Percentiles rank a stretch among this genome's conserved stretches.
Evolutionary conservation across 1,284 basidiomycete species (phyloP).

Genomic region (Irpex rosettiformis): DNA sequence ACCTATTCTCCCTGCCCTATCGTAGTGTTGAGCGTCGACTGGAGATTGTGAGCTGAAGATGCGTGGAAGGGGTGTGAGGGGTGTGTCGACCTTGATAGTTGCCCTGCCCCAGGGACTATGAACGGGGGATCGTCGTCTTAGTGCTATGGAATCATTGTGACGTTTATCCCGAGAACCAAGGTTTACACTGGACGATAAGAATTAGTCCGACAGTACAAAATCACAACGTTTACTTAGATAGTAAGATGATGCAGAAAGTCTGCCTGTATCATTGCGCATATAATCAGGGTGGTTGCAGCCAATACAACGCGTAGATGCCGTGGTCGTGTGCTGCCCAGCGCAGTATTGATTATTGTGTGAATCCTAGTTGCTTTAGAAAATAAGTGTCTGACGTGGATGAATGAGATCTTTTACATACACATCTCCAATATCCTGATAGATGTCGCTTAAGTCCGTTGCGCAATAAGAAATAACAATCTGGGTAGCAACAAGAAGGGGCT

Average conservation of each 20-base stretch:
- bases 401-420: neutral
- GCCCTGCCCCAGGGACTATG: neutral
- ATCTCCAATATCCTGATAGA: neutral
- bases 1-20: neutral
- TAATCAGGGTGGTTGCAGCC: neutral
- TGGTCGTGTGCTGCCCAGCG: neutral
- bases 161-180: neutral
- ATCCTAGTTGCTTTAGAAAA: too few relatives aligned
- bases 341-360: too few relatives aligned
- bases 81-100: neutral
- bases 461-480: neutral
- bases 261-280: neutral
- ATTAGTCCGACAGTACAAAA: neutral
- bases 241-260: neutral
- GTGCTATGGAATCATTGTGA: slow-evolving; percentile 1
- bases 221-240: neutral
- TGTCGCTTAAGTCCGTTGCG: neutral
- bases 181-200: neutral
- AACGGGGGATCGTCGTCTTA: neutral
- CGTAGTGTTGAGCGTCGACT: neutral
- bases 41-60: neutral
- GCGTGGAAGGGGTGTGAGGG: neutral
- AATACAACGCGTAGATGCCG: neutral
- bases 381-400: neutral
- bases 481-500: neutral